phyloP scores from a whole-genome alignment of 129 eudicot genomes.

The Lactuca saligna region DNA sequence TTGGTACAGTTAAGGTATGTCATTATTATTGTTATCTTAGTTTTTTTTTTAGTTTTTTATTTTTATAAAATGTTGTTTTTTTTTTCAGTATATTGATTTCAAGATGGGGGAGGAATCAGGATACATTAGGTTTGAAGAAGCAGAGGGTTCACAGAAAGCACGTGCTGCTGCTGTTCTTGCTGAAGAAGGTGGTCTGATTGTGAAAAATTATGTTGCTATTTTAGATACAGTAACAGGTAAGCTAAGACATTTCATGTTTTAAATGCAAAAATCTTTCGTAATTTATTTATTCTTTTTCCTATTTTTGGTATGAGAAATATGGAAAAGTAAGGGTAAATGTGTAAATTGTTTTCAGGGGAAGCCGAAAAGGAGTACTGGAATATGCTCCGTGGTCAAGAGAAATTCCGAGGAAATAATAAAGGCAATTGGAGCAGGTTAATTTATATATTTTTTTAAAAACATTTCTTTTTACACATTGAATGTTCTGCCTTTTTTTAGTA shows the following conservation, averaged over 20 bases:
- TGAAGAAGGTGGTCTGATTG: constrained; percentile 83
- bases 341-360: constrained; percentile 50
- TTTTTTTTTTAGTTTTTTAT: background rate
- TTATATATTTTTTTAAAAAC: background rate
- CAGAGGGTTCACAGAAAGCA: constrained; percentile 73
- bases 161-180: constrained; percentile 96
- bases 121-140: constrained; percentile 84
- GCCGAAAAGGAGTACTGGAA: constrained; percentile 94
- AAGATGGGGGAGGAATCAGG: constrained; percentile 81
- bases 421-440: constrained; percentile 62
- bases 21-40: background rate
- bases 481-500: too few species aligned
- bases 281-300: background rate
- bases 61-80: background rate
- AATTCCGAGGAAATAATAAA: constrained; percentile 46
- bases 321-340: too few species aligned
- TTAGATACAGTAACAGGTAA: constrained; percentile 91
- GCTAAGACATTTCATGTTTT: background rate
- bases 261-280: background rate
- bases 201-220: constrained; percentile 75
- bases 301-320: background rate
- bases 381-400: constrained; percentile 44
- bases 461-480: too few species aligned
- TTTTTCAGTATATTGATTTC: constrained; percentile 74
- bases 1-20: constrained; percentile 84